Conservation (phyloP, 768 basidiomycete species). For the Boletus vinaceobasis region DNA sequence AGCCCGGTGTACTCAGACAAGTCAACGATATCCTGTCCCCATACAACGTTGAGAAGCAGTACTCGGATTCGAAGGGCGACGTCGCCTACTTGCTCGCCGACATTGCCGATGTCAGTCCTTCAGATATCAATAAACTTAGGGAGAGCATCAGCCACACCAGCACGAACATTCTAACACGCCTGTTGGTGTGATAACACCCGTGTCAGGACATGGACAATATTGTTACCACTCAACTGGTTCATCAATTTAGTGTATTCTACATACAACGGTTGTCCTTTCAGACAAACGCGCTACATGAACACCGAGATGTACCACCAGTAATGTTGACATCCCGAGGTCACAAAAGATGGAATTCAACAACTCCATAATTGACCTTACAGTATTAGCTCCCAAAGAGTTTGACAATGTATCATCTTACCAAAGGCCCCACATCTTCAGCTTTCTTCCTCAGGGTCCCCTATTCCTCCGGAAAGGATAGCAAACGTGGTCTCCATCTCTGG, state of each 20-base stretch:
- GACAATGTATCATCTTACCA: background rate
- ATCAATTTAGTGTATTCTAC: conserved; percentile 18
- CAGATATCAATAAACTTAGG: conserved; percentile 74
- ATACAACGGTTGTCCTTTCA: background rate
- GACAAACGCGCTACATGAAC: background rate
- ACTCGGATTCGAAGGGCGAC: conserved; percentile 94
- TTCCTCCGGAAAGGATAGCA: conserved; percentile 86
- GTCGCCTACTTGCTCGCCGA: conserved; percentile 96
- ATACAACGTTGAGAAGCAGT: conserved; percentile 99
- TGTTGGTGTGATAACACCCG: conserved; percentile 54
- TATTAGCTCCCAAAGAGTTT: background rate
- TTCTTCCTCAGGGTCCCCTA: conserved; percentile 93
- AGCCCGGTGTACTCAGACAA: conserved; percentile 89
- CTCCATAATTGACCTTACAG: conserved; percentile 5
- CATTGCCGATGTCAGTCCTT: conserved; percentile 83
- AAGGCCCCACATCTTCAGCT: conserved; percentile 31
- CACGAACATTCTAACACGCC: conserved; percentile 86
- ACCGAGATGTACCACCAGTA: background rate
- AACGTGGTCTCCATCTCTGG: conserved; percentile 97
- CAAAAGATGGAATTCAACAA: conserved; percentile 13
- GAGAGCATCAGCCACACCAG: conserved; percentile 73
- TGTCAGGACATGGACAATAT: background rate
- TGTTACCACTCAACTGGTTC: conserved; percentile 52
- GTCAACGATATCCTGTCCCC: conserved; percentile 94
- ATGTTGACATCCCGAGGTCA: background rate